Percentiles rank a stretch among this genome's conserved stretches.
phyloP scores from a whole-genome alignment of 257 asterid species.

The Capsicum chinense region DNA sequence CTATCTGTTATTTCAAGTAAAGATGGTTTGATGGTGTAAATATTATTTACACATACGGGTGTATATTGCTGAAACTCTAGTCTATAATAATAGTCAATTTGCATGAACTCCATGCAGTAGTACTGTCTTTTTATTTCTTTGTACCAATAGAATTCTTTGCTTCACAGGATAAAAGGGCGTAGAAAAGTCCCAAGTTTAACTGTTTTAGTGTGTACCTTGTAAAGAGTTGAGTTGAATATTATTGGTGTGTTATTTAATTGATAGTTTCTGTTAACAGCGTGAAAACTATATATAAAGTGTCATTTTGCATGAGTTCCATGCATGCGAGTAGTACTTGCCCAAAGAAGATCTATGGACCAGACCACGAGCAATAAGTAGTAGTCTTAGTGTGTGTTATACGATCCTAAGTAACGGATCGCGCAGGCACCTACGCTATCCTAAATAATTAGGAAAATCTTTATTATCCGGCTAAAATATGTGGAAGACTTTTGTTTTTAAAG shows the following conservation, averaged over 20 bases:
- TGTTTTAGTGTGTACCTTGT: conserved; percentile 17
- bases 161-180: background rate
- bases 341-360: background rate
- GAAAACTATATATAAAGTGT: background rate
- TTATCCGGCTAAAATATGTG: too few relatives aligned
- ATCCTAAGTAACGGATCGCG: too few relatives aligned
- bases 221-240: background rate
- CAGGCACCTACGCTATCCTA: too few relatives aligned
- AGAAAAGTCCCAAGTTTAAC: background rate
- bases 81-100: background rate
- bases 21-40: background rate
- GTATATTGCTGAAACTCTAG: background rate
- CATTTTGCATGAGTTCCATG: background rate
- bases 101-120: conserved; percentile 7
- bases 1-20: background rate
- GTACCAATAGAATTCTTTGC: background rate
- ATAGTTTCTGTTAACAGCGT: background rate
- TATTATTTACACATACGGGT: background rate
- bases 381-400: too few relatives aligned
- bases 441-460: too few relatives aligned
- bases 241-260: background rate
- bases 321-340: background rate
- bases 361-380: background rate
- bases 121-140: background rate
- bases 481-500: too few relatives aligned